phyloP scores from a whole-genome alignment of 2,329 filamentous ascomycete genomes.

The Akanthomyces muscarius region DNA sequence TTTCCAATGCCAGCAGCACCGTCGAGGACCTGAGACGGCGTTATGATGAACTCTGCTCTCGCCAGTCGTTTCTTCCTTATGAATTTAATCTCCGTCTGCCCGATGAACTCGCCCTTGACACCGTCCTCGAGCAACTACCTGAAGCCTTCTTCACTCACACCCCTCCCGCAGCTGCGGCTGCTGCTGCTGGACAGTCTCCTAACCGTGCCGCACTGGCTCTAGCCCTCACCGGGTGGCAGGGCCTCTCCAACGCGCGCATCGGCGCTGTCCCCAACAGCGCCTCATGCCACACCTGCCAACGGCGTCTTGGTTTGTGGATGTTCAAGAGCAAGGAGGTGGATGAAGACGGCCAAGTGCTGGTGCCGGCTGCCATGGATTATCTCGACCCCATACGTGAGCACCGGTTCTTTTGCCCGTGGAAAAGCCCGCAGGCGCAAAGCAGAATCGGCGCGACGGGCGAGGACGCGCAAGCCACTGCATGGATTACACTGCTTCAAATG shows the following conservation, averaged over 20 bases:
- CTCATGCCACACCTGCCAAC: slow-evolving; percentile 80
- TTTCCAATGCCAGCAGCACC: slow-evolving; percentile 58
- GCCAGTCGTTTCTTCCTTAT: slow-evolving; percentile 56
- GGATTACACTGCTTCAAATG: slow-evolving; percentile 52
- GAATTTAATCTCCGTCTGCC: slow-evolving; percentile 59
- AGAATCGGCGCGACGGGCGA: slow-evolving; percentile 30
- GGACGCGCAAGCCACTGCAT: slow-evolving; percentile 44
- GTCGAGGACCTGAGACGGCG: slow-evolving; percentile 56
- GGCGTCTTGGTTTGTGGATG: slow-evolving; percentile 89
- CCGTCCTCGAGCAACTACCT: slow-evolving; percentile 47
- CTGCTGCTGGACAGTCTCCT: slow-evolving; percentile 29
- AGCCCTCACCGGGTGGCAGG: slow-evolving; percentile 73
- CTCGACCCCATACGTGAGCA: slow-evolving; percentile 70
- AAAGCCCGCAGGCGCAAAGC: slow-evolving; percentile 60
- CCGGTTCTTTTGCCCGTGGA: slow-evolving; percentile 81
- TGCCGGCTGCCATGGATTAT: slow-evolving; percentile 59
- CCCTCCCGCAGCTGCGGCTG: slow-evolving; percentile 30
- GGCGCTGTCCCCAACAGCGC: slow-evolving; percentile 67
- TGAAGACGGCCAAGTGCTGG: slow-evolving; percentile 47
- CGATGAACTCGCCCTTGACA: slow-evolving; percentile 47
- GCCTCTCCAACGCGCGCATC: slow-evolving; percentile 51
- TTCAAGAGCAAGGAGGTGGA: slow-evolving; percentile 73
- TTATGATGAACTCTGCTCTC: slow-evolving; percentile 58
- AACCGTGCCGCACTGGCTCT: slow-evolving; percentile 64
- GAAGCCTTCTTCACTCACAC: slow-evolving; percentile 50